These are phyloP conservation scores for Domatiomyces globalis DNA, from an alignment of 2,329 filamentous ascomycete genomes.

Conservation along the genomic window DNA sequence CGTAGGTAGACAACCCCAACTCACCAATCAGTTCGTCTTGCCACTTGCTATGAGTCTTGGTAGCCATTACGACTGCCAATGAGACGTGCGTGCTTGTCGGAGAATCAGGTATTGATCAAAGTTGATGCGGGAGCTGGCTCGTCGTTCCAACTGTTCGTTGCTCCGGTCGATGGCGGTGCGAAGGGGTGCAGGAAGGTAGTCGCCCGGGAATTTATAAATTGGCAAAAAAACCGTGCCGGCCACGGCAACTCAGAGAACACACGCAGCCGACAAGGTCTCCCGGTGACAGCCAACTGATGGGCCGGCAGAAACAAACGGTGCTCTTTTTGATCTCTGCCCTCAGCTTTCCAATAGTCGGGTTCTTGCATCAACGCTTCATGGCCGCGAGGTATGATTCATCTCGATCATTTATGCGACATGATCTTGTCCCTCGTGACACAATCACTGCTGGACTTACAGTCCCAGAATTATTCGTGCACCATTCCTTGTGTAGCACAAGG, in stretches of 20 bases:
- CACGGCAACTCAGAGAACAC: not conserved
- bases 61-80: constrained; percentile 7
- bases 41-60: constrained; percentile 25
- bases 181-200: not conserved
- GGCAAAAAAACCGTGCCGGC: not conserved
- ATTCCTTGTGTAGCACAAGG: not conserved
- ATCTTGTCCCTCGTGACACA: constrained; percentile 2
- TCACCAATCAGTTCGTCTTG: constrained; percentile 45
- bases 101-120: not conserved
- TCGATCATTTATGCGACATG: constrained; percentile 1
- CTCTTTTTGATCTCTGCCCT: not conserved
- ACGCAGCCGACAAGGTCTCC: not conserved
- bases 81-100: not conserved
- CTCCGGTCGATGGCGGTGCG: not conserved
- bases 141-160: not conserved
- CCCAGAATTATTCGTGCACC: not conserved
- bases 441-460: not conserved
- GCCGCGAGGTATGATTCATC: not conserved
- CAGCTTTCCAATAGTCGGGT: not conserved
- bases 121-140: not conserved
- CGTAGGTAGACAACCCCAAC: constrained; percentile 9
- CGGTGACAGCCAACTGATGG: not conserved
- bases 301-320: not conserved
- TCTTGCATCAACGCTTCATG: not conserved
- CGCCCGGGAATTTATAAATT: not conserved